phyloP scores from a whole-genome alignment of 208 protist species.

The Naegleria lovaniensis region DNA sequence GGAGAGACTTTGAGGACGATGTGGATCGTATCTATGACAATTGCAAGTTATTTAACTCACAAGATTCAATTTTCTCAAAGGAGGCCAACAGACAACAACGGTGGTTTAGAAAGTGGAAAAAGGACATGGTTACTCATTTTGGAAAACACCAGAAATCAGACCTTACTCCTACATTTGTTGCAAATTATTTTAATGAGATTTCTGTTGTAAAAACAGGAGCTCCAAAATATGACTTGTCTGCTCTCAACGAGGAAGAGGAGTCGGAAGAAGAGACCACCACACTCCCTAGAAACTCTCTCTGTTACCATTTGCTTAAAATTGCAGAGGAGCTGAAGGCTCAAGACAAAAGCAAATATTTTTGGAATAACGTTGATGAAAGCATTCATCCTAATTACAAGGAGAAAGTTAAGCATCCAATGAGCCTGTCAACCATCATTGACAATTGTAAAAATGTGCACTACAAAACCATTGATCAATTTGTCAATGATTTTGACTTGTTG shows the following conservation, averaged over 20 bases:
- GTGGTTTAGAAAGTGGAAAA: constrained; percentile 24
- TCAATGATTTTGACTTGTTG: neutral
- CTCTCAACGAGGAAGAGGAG: neutral
- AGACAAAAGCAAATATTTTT: neutral
- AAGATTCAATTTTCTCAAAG: constrained; percentile 29
- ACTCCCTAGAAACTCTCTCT: neutral
- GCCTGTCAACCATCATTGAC: neutral
- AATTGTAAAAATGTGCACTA: neutral
- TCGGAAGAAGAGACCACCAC: neutral
- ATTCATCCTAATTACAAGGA: neutral
- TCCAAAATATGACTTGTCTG: neutral
- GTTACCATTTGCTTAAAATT: neutral
- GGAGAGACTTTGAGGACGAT: constrained; percentile 29
- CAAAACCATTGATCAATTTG: neutral
- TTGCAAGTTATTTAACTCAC: constrained; percentile 29
- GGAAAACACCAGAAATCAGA: neutral
- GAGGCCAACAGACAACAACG: constrained; percentile 22
- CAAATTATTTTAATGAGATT: neutral
- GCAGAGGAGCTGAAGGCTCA: neutral
- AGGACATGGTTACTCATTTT: constrained; percentile 6
- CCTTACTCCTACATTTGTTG: neutral
- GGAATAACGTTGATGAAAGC: neutral
- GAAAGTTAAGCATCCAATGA: neutral
- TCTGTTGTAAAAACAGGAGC: neutral
- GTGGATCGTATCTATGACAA: constrained; percentile 34